Evolutionary conservation across 768 basidiomycete species (phyloP).

Genomic region (Cystofilobasidium ferigula): DNA sequence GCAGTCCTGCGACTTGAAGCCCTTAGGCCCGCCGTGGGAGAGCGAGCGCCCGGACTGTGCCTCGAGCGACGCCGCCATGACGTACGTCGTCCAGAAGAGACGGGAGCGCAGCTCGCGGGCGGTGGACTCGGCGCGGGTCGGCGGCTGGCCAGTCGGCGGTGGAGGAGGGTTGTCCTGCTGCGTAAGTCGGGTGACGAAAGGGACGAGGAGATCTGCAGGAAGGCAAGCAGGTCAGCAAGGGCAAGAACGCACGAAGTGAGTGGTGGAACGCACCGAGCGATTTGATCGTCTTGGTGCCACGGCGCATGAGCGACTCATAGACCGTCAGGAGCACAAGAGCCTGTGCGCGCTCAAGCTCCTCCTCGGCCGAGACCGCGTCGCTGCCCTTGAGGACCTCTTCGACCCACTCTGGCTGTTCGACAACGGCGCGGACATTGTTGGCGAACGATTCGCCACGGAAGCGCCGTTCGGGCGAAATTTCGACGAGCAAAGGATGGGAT

Average conservation of each 20-base stretch:
- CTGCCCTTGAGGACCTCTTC: neutral
- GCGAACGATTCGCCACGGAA: constrained; percentile 14
- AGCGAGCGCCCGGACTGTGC: neutral
- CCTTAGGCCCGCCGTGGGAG: neutral
- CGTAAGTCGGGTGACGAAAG: constrained; percentile 14
- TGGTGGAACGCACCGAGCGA: constrained; percentile 9
- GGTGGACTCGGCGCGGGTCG: neutral
- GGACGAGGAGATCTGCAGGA: constrained; percentile 14
- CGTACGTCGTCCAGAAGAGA: constrained; percentile 19
- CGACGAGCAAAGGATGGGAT: constrained; percentile 1
- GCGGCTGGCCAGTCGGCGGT: neutral
- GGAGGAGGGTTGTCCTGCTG: constrained; percentile 10
- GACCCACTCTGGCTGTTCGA: constrained; percentile 5
- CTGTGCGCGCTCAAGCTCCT: constrained; percentile 18
- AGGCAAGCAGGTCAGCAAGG: neutral
- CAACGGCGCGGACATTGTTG: neutral
- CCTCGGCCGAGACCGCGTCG: neutral
- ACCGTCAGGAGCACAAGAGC: constrained; percentile 11
- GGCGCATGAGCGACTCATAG: constrained; percentile 11
- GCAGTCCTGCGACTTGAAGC: constrained; percentile 12
- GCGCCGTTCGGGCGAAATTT: constrained; percentile 1
- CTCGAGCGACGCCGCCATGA: constrained; percentile 13
- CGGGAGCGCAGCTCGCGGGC: constrained; percentile 18
- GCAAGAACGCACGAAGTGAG: neutral
- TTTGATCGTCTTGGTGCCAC: neutral